phyloP scores from a whole-genome alignment of 805 yeast species.

The Cephaloascus albidus region DNA sequence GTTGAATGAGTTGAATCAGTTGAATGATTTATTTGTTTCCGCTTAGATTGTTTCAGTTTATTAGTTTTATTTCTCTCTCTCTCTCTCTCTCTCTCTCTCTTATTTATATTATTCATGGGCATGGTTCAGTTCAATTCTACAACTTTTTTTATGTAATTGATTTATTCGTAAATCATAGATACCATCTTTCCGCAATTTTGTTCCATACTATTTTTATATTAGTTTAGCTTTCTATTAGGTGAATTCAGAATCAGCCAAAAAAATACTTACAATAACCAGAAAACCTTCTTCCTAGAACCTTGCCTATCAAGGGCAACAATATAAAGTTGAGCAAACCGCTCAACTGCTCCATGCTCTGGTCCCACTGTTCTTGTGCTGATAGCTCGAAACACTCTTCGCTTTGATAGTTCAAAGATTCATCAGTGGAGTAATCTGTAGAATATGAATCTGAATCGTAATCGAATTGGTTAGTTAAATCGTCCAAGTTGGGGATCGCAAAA shows the following conservation, averaged over 20 bases:
- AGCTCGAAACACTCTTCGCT: slow-evolving; percentile 11
- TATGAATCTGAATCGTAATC: not conserved
- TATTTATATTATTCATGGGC: no score
- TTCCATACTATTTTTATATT: not conserved
- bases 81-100: not conserved
- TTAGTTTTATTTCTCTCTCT: not conserved
- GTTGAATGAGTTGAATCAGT: slow-evolving; percentile 1
- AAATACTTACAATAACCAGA: slow-evolving; percentile 22
- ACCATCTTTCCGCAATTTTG: not conserved
- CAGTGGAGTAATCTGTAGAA: not conserved
- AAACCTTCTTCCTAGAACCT: slow-evolving; percentile 52
- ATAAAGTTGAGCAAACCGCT: slow-evolving; percentile 49
- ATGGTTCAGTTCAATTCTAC: not conserved
- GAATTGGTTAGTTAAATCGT: not conserved
- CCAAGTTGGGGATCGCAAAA: not conserved
- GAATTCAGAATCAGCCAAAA: no score
- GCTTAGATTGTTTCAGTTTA: not conserved
- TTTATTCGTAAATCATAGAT: not conserved
- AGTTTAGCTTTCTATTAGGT: no score
- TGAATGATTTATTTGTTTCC: not conserved
- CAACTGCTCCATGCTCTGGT: slow-evolving; percentile 53
- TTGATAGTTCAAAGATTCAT: not conserved
- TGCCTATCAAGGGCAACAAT: slow-evolving; percentile 58
- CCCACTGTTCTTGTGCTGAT: slow-evolving; percentile 67
- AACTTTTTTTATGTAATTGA: no score